A percentile compares a stretch with the other conserved stretches of the same genome.
phyloP scores from a whole-genome alignment of 148 eudicot genomes.

The Camellia lanceoleosa region DNA sequence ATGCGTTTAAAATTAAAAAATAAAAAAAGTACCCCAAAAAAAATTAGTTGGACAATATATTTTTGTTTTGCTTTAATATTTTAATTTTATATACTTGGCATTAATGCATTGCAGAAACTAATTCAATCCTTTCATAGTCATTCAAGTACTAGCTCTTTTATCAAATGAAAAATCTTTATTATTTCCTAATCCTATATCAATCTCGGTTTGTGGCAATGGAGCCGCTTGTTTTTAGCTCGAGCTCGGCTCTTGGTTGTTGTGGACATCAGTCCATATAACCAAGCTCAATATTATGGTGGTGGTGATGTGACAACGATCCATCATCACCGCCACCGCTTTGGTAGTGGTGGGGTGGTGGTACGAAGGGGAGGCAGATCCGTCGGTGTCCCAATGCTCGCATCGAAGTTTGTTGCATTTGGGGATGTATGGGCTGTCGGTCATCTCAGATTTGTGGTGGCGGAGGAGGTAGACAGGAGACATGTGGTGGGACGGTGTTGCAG shows the following conservation, averaged over 20 bases:
- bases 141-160: constrained; percentile 2
- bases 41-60: no score
- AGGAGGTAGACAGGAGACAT: constrained; percentile 36
- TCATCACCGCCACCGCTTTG: background rate
- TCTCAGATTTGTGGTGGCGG: constrained; percentile 24
- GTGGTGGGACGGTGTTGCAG: constrained; percentile 30
- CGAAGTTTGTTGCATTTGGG: constrained; percentile 20
- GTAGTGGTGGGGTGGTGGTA: background rate
- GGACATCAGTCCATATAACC: background rate
- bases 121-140: no score
- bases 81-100: no score
- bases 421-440: constrained; percentile 24
- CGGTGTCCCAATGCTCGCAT: constrained; percentile 27
- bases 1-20: no score
- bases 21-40: no score
- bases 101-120: no score
- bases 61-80: no score
- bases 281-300: constrained; percentile 8
- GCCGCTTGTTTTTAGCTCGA: background rate
- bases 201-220: constrained; percentile 14
- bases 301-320: background rate
- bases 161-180: constrained; percentile 19
- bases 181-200: background rate
- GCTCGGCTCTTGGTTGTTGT: background rate
- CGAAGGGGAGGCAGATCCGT: constrained; percentile 9